These are phyloP conservation scores for Ceratobasidium sp. DNA, from an alignment of 1,284 basidiomycete species.

Conservation along the genomic window DNA sequence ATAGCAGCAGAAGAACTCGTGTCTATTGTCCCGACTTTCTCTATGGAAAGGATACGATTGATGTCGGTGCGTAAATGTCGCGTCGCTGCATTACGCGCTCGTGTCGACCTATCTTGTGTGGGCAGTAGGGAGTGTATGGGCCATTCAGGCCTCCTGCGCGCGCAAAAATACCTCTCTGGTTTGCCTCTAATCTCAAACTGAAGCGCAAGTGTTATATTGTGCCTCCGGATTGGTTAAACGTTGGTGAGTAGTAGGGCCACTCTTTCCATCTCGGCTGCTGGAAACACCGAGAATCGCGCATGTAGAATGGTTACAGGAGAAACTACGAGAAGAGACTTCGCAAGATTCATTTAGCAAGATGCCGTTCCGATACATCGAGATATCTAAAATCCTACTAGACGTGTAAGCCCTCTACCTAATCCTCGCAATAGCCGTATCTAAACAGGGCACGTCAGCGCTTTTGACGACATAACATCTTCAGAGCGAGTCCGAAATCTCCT, in stretches of 20 bases:
- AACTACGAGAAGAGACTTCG: slow-evolving; percentile 79
- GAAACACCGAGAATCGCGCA: neutral
- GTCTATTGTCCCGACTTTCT: slow-evolving; percentile 85
- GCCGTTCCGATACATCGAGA: slow-evolving; percentile 90
- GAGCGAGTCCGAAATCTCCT: slow-evolving; percentile 86
- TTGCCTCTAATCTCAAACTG: slow-evolving; percentile 91
- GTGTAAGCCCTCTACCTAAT: slow-evolving; percentile 70
- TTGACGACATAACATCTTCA: slow-evolving; percentile 88
- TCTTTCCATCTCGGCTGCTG: neutral
- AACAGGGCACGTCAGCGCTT: slow-evolving; percentile 72
- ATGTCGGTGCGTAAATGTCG: slow-evolving; percentile 73
- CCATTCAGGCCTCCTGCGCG: slow-evolving; percentile 91
- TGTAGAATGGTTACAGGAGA: slow-evolving; percentile 82
- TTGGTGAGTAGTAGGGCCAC: slow-evolving; percentile 74
- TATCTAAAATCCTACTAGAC: slow-evolving; percentile 90
- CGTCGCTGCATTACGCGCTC: slow-evolving; percentile 3
- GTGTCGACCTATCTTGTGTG: slow-evolving; percentile 13
- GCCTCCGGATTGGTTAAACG: slow-evolving; percentile 87
- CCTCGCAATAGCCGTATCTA: neutral
- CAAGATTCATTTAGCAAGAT: slow-evolving; percentile 78
- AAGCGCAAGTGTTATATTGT: slow-evolving; percentile 96
- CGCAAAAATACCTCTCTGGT: slow-evolving; percentile 90
- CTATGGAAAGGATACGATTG: slow-evolving; percentile 89
- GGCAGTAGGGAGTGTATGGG: slow-evolving; percentile 85
- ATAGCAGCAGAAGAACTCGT: slow-evolving; percentile 85